Percentiles rank a stretch among this genome's conserved stretches.
These are phyloP conservation scores for Raffaelea arxii DNA, from an alignment of 2,329 filamentous ascomycete species.

Conservation along the genomic window DNA sequence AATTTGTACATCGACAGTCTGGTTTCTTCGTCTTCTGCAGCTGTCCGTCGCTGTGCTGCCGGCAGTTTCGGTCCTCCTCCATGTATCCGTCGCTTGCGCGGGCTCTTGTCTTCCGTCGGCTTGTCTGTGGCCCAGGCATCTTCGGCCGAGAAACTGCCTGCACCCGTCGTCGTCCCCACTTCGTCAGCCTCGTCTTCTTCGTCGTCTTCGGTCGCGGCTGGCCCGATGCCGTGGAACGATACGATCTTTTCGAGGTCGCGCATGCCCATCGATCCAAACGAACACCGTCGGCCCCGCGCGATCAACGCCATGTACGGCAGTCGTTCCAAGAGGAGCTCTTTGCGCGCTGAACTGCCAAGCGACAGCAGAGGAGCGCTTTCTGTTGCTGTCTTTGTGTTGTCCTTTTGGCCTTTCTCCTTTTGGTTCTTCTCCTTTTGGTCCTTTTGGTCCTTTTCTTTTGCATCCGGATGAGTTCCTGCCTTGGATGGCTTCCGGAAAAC, in stretches of 20 bases:
- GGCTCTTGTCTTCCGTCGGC: slow-evolving; percentile 42
- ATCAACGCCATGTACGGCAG: slow-evolving; percentile 78
- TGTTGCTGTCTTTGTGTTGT: not conserved
- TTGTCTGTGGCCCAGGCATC: slow-evolving; percentile 54
- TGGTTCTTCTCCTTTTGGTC: not conserved
- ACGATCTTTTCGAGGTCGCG: slow-evolving; percentile 60
- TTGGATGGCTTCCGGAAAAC: slow-evolving; percentile 39
- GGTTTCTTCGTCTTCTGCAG: slow-evolving; percentile 9
- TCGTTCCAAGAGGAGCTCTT: slow-evolving; percentile 72
- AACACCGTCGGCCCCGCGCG: slow-evolving; percentile 29
- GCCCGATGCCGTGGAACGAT: slow-evolving; percentile 50
- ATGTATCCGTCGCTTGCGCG: no score
- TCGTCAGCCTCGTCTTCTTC: slow-evolving; percentile 35
- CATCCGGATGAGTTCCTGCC: slow-evolving; percentile 8
- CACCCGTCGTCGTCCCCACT: slow-evolving; percentile 1
- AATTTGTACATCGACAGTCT: slow-evolving; percentile 50
- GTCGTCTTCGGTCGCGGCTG: slow-evolving; percentile 28
- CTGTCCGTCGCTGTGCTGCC: slow-evolving; percentile 18
- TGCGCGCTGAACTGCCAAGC: slow-evolving; percentile 55
- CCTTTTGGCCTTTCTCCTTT: not conserved
- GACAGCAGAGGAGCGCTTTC: slow-evolving; percentile 31
- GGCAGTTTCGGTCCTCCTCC: slow-evolving; percentile 1
- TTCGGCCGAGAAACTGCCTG: slow-evolving; percentile 14
- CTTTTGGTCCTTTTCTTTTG: slow-evolving; percentile 1
- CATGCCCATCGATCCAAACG: slow-evolving; percentile 26